Percentiles rank a stretch among this genome's conserved stretches.
Conservation (phyloP, 768 basidiomycete genomes). For the Pleurotus djamor region DNA sequence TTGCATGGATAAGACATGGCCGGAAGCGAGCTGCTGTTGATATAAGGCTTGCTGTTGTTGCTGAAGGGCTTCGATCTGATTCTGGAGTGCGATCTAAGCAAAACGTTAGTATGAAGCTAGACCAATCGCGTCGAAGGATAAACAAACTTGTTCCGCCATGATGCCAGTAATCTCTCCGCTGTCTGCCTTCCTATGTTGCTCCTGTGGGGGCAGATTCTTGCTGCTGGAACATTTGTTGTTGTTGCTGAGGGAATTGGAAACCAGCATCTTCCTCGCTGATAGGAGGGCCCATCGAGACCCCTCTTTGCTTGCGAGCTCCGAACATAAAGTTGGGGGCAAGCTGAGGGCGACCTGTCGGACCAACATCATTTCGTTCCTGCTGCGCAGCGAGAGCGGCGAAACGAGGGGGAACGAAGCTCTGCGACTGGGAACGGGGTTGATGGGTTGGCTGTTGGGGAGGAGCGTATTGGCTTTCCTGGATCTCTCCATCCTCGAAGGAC, state of each 20-base stretch:
- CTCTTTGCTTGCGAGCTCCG: constrained; percentile 58
- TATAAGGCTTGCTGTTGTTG: constrained; percentile 90
- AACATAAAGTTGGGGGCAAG: constrained; percentile 93
- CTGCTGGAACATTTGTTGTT: constrained; percentile 18
- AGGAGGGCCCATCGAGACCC: constrained; percentile 61
- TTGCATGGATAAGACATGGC: constrained; percentile 79
- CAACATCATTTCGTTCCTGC: constrained; percentile 59
- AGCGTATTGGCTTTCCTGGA: constrained; percentile 51
- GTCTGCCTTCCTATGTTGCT: constrained; percentile 11
- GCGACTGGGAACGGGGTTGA: constrained; percentile 74
- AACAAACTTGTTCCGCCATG: constrained; percentile 74
- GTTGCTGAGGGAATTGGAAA: constrained; percentile 80
- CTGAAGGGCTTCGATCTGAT: constrained; percentile 85
- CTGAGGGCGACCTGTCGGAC: constrained; percentile 82
- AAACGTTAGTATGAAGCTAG: constrained; percentile 4
- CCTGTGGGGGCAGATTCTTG: constrained; percentile 24
- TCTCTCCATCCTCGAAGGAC: constrained; percentile 77
- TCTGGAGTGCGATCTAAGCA: constrained; percentile 79
- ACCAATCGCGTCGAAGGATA: constrained; percentile 6
- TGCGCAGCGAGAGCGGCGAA: constrained; percentile 80
- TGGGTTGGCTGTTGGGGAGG: constrained; percentile 42
- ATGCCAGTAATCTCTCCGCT: too few species aligned
- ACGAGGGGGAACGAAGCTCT: constrained; percentile 86
- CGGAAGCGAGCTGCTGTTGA: constrained; percentile 87
- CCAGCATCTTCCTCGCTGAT: constrained; percentile 80